phyloP scores from a whole-genome alignment of 192 early-diverging fungal species.

The Entophlyctis luteolus region DNA sequence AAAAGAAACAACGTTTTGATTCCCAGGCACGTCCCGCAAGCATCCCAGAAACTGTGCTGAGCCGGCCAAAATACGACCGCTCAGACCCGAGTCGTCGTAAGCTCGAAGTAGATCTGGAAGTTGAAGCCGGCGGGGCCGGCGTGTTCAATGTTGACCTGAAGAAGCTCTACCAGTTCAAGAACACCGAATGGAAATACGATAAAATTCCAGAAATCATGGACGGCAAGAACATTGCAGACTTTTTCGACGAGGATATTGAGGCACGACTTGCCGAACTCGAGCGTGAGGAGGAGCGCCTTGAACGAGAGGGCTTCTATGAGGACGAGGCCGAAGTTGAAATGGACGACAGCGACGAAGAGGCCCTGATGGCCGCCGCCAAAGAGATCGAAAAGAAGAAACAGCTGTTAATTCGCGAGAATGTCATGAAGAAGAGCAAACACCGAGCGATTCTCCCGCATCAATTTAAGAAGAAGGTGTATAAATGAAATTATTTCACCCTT shows the following conservation, averaged over 20 bases:
- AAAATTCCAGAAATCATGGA: conserved; percentile 97
- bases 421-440: conserved; percentile 76
- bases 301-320: conserved; percentile 89
- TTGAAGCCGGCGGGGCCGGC: conserved; percentile 87
- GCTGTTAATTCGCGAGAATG: conserved; percentile 70
- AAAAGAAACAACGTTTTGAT: too few relatives aligned
- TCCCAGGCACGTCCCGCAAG: conserved; percentile 61
- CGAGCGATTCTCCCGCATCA: conserved; percentile 68
- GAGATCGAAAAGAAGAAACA: conserved; percentile 84
- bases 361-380: conserved; percentile 69
- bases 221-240: conserved; percentile 98
- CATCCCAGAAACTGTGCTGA: conserved; percentile 73
- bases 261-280: conserved; percentile 92
- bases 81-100: conserved; percentile 76
- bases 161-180: conserved; percentile 80
- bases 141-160: conserved; percentile 94
- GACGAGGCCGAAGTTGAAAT: conserved; percentile 57
- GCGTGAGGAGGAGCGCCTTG: conserved; percentile 91
- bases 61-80: conserved; percentile 69
- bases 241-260: conserved; percentile 96
- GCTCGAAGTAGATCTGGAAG: conserved; percentile 89
- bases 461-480: conserved; percentile 39
- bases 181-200: conserved; percentile 95
- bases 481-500: too few relatives aligned
- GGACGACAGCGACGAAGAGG: conserved; percentile 76